These are phyloP conservation scores for Erysimum cheiri DNA, from an alignment of 441 rosid genomes.

Conservation along the genomic window DNA sequence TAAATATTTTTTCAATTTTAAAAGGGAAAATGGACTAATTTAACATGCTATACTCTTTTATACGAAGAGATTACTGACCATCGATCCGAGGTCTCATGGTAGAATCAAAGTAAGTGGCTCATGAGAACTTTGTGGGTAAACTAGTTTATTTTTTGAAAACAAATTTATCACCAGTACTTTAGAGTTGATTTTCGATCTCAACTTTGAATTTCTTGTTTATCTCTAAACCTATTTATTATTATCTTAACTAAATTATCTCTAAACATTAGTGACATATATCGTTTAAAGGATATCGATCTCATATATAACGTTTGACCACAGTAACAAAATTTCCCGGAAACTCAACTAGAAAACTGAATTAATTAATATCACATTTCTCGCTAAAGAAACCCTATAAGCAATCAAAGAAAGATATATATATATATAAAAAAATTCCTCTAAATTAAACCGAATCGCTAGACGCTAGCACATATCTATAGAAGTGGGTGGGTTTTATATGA, in stretches of 20 bases:
- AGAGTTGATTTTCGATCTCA: background rate
- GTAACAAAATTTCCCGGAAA: too few species aligned
- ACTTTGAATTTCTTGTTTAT: background rate
- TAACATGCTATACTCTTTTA: slow-evolving; percentile 1
- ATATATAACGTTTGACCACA: too few species aligned
- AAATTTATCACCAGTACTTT: background rate
- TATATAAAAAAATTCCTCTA: background rate
- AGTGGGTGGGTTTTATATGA: background rate
- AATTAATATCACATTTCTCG: too few species aligned
- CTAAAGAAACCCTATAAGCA: background rate
- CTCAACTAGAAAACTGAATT: too few species aligned
- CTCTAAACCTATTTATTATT: background rate
- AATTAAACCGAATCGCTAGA: too few species aligned
- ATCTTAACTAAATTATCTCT: background rate
- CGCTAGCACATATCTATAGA: background rate
- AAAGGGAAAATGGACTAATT: background rate
- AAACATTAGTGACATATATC: background rate
- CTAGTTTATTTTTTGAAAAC: background rate
- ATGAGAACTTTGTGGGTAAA: background rate
- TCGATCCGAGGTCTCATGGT: background rate
- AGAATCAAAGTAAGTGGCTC: background rate
- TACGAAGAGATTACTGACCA: background rate
- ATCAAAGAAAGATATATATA: background rate
- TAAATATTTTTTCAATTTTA: background rate
- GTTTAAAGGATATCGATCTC: background rate